phyloP scores from a whole-genome alignment of 2,329 filamentous ascomycete genomes.

The Colletotrichum sublineola region DNA sequence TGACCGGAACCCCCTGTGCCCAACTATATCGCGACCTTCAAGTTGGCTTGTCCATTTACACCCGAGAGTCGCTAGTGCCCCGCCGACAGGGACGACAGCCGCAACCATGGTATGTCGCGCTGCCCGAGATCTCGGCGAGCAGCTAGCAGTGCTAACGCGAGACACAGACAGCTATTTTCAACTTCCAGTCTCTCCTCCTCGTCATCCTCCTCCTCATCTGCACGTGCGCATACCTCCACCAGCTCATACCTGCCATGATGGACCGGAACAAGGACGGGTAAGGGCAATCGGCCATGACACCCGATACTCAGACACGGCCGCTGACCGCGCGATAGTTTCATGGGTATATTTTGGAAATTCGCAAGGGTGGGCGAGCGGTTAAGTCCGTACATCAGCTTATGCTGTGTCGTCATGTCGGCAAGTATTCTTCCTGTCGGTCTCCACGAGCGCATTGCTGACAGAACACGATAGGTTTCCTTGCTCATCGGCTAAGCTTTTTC shows the following conservation, averaged over 20 bases:
- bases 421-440: constrained; percentile 46
- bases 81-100: constrained; percentile 28
- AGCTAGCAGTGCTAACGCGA: constrained; percentile 25
- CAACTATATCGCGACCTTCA: constrained; percentile 19
- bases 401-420: constrained; percentile 95
- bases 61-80: constrained; percentile 24
- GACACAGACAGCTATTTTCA: constrained; percentile 91
- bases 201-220: constrained; percentile 96
- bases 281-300: constrained; percentile 44
- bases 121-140: background rate
- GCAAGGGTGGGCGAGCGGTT: constrained; percentile 92
- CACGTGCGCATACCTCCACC: constrained; percentile 94
- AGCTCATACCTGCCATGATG: constrained; percentile 88
- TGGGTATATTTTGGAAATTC: constrained; percentile 96
- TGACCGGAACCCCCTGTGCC: constrained; percentile 20
- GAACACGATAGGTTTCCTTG: constrained; percentile 24
- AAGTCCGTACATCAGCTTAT: constrained; percentile 95
- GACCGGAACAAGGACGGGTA: constrained; percentile 95
- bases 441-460: constrained; percentile 1
- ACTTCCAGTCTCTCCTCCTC: constrained; percentile 96
- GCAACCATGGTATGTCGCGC: constrained; percentile 46
- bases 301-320: constrained; percentile 29
- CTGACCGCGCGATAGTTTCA: constrained; percentile 63
- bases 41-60: constrained; percentile 28
- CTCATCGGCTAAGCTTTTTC: constrained; percentile 25